Conservation (phyloP, 768 basidiomycete species). For the Baorangia bicolor region DNA sequence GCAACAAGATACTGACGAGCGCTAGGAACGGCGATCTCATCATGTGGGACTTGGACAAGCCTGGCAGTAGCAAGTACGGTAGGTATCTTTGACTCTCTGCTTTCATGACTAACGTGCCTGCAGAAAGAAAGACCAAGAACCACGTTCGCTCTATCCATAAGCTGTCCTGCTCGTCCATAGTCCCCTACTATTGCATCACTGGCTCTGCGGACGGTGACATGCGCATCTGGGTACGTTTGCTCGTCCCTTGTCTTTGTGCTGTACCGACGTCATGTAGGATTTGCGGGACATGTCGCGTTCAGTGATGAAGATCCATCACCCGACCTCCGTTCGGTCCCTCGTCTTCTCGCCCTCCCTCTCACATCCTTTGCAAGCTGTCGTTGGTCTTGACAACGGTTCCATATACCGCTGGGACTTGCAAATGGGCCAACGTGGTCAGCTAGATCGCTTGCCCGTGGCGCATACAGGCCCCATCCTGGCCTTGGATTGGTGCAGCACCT, state of each 20-base stretch:
- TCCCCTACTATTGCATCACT: constrained; percentile 72
- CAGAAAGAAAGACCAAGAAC: constrained; percentile 66
- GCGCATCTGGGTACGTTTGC: constrained; percentile 67
- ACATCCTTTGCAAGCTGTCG: constrained; percentile 66
- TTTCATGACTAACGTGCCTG: constrained; percentile 12
- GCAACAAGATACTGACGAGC: constrained; percentile 76
- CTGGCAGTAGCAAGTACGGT: constrained; percentile 71
- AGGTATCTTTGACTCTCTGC: constrained; percentile 20
- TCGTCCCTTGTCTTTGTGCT: background rate
- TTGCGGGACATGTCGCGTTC: constrained; percentile 69
- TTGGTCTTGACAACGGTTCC: constrained; percentile 67
- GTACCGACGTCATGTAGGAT: constrained; percentile 45
- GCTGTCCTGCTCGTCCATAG: constrained; percentile 63
- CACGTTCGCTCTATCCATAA: constrained; percentile 73
- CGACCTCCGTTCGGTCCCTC: constrained; percentile 64
- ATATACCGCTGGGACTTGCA: constrained; percentile 79
- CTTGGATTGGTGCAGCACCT: constrained; percentile 64
- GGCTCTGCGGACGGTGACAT: constrained; percentile 80
- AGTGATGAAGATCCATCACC: constrained; percentile 68
- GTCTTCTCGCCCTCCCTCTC: constrained; percentile 67
- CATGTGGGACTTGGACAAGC: constrained; percentile 77
- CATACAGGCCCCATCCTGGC: constrained; percentile 71
- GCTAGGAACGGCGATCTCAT: constrained; percentile 80
- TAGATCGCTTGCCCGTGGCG: constrained; percentile 72
- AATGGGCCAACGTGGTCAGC: constrained; percentile 70